Conservation (phyloP, 768 basidiomycete species). For the Pisolithus albus region DNA sequence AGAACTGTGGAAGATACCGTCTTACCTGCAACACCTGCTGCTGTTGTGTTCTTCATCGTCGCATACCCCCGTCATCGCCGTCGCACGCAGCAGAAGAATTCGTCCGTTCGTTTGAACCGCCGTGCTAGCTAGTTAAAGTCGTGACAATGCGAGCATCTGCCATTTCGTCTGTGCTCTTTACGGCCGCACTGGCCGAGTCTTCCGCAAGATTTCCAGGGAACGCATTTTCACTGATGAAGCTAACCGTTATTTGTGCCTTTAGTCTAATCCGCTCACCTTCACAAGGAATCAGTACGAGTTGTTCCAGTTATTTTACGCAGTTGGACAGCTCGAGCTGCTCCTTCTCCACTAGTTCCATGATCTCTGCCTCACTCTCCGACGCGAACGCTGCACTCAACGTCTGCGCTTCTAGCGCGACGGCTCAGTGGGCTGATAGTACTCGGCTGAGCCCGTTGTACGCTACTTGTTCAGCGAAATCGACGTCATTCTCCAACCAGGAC, state of each 20-base stretch:
- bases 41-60: not conserved
- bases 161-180: conserved; percentile 46
- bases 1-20: no score
- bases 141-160: conserved; percentile 47
- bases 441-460: conserved; percentile 64
- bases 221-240: not conserved
- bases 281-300: conserved; percentile 49
- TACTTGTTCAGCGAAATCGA: conserved; percentile 70
- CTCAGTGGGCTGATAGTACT: conserved; percentile 47
- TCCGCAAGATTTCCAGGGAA: conserved; percentile 24
- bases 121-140: not conserved
- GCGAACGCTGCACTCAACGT: conserved; percentile 50
- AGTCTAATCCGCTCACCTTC: conserved; percentile 58
- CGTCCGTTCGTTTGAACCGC: conserved; percentile 29
- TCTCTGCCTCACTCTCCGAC: conserved; percentile 37
- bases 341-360: conserved; percentile 50
- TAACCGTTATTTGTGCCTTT: conserved; percentile 14
- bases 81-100: conserved; percentile 28
- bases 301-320: conserved; percentile 49
- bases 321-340: conserved; percentile 52
- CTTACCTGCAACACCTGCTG: not conserved
- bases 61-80: conserved; percentile 7
- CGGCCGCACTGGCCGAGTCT: conserved; percentile 46
- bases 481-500: conserved; percentile 34
- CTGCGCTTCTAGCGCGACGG: conserved; percentile 43